A percentile compares a stretch with the other conserved stretches of the same genome.
These are phyloP conservation scores for Grosmannia penicillata DNA, from an alignment of 2,329 filamentous ascomycete species.

Conservation along the genomic window DNA sequence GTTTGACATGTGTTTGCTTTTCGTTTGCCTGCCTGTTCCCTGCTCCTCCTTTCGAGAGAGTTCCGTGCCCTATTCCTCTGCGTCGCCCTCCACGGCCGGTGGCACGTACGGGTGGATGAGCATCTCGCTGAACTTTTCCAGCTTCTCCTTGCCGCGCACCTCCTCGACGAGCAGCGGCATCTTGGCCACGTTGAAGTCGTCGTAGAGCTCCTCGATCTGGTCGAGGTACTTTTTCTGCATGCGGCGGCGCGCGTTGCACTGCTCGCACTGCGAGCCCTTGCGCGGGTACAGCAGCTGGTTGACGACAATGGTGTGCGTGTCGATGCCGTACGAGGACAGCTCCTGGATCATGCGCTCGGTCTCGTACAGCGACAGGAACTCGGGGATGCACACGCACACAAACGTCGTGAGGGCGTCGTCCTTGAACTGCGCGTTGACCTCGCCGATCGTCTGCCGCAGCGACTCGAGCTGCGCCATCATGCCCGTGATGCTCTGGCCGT, in stretches of 20 bases:
- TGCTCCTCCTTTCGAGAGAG: background rate
- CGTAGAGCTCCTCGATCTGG: conserved; percentile 96
- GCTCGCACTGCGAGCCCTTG: conserved; percentile 72
- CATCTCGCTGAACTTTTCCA: conserved; percentile 85
- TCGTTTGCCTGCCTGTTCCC: no score
- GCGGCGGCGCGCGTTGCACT: conserved; percentile 86
- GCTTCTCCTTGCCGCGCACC: conserved; percentile 83
- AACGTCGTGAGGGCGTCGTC: conserved; percentile 91
- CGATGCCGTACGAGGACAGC: conserved; percentile 80
- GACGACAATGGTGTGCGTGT: conserved; percentile 94
- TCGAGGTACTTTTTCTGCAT: conserved; percentile 99
- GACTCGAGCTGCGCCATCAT: conserved; percentile 91
- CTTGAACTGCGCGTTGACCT: conserved; percentile 98
- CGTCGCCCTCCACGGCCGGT: conserved; percentile 22
- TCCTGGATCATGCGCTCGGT: conserved; percentile 99
- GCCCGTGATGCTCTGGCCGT: conserved; percentile 84
- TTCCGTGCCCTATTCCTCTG: no score
- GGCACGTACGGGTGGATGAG: conserved; percentile 62
- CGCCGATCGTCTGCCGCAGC: conserved; percentile 78
- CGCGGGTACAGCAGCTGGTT: conserved; percentile 95
- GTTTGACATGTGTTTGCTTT: no score
- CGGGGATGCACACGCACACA: conserved; percentile 94
- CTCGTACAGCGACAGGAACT: conserved; percentile 94
- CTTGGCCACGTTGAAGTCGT: conserved; percentile 97
- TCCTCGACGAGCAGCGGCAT: conserved; percentile 95